Evolutionary conservation across 1,284 basidiomycete species (phyloP), one percentile per base, ranked within the genome.

Genomic region (Chondrostereum purpureum): DNA sequence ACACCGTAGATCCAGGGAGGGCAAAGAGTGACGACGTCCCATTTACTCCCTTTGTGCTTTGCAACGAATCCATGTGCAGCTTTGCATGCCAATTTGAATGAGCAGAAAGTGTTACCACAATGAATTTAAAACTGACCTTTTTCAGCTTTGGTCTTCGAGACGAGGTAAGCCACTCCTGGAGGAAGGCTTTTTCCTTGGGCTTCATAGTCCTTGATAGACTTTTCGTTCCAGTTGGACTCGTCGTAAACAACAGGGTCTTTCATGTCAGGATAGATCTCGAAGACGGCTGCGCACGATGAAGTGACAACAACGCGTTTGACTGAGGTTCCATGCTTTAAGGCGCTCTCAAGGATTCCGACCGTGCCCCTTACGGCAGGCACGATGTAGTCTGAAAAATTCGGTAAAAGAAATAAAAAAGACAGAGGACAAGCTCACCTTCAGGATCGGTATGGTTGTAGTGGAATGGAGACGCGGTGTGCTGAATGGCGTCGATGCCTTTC

Each of bases 121-220:
- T 31, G 27, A 8, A 31, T 13, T 10, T 53, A n/a, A n/a, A n/a
- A n/a, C n/a, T n/a, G n/a, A 73, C 73, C 75, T 51, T 62, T 66
- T 59, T 92, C 88, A 1, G 87, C 86, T 2, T 89, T 65, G 4
- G 75, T 78, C 68, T 91, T 90, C 17, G 73, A 76, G 13, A 72
- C 76, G 36, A 67, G 61, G 56, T 84, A 87, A 55, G 75, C 78
- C 35, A 64, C 58, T 5, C 58, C 46, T 1, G 54, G 52, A 2
- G 62, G 42, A 1, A 78, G 74, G 11, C 71, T 67, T 16, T 58
- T 59, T 12, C 83, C 80, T 43, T 76, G 68, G 50, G 72, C 62
- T 55, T 76, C 69, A n/a, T 83, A 68, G 38, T 73, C 64, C 16
- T 69, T 58, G n/a, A 76, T 60, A 2, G 75, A 69, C 34, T 70